These are phyloP conservation scores for Penicillium soppii DNA, from an alignment of 495 filamentous ascomycete genomes.

Conservation along the genomic window DNA sequence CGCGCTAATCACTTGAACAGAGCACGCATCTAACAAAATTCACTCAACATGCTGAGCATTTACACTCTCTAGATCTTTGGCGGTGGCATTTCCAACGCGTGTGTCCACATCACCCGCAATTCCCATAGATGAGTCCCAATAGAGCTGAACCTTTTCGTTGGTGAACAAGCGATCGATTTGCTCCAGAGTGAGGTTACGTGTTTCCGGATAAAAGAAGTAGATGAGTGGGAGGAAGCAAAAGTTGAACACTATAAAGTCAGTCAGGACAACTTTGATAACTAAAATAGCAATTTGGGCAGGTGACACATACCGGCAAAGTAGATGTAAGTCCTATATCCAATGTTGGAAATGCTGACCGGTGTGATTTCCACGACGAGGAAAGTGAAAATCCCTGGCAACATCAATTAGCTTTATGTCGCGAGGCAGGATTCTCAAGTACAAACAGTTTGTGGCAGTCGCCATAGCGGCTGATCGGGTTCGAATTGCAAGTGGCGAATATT, in stretches of 20 bases:
- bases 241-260: constrained; percentile 52
- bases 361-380: constrained; percentile 45
- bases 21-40: no score
- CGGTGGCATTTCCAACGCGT: constrained; percentile 14
- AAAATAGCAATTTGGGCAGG: not conserved
- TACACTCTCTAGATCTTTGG: constrained; percentile 18
- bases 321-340: constrained; percentile 45
- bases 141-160: constrained; percentile 45
- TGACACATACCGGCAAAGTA: constrained; percentile 39
- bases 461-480: constrained; percentile 35
- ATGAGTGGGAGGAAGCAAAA: constrained; percentile 69
- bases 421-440: not conserved
- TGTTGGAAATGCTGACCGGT: constrained; percentile 34
- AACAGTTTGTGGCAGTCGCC: constrained; percentile 37
- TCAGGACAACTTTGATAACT: constrained; percentile 32
- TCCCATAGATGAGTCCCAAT: constrained; percentile 37
- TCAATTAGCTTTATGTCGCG: not conserved
- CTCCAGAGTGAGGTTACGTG: constrained; percentile 63
- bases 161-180: constrained; percentile 58
- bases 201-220: constrained; percentile 73
- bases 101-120: constrained; percentile 25
- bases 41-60: constrained; percentile 31
- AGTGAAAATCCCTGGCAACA: constrained; percentile 31
- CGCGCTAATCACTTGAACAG: no score
- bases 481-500: constrained; percentile 34